Percentiles rank a stretch among this genome's conserved stretches.
phyloP scores from a whole-genome alignment of 345 rosid species.

The Punica granatum region DNA sequence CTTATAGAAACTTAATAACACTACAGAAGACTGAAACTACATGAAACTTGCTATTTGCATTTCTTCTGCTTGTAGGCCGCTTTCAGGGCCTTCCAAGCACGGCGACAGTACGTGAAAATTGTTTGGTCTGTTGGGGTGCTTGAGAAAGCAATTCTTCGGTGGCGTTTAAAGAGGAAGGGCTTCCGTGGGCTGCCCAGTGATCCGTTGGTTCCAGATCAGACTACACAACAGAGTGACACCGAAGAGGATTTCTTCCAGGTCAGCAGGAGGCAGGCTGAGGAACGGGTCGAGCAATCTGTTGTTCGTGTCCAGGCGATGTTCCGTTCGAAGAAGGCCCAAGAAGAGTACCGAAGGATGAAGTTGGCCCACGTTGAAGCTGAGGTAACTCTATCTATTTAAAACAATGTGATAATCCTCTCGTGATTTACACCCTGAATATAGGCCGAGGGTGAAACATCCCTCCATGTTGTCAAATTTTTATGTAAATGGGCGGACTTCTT shows the following conservation, averaged over 20 bases:
- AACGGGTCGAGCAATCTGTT: conserved; percentile 81
- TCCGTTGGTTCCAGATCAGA: conserved; percentile 11
- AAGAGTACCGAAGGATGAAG: conserved; percentile 86
- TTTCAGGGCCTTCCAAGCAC: conserved; percentile 75
- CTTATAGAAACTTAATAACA: neutral
- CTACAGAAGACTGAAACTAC: neutral
- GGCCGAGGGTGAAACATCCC: too few relatives aligned
- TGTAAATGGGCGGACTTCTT: too few relatives aligned
- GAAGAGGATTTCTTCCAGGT: conserved; percentile 72
- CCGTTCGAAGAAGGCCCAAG: conserved; percentile 91
- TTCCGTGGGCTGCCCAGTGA: conserved; percentile 56
- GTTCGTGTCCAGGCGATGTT: conserved; percentile 84
- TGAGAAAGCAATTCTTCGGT: conserved; percentile 82
- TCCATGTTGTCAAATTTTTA: too few relatives aligned
- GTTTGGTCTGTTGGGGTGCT: conserved; percentile 91
- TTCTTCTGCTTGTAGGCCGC: conserved; percentile 39
- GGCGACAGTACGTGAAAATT: conserved; percentile 76
- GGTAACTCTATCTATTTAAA: conserved; percentile 26
- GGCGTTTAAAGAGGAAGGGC: conserved; percentile 86
- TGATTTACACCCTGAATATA: too few relatives aligned
- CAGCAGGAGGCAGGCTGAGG: conserved; percentile 83
- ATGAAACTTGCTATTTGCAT: neutral
- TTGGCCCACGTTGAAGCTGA: conserved; percentile 49
- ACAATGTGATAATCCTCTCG: neutral
- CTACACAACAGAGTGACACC: conserved; percentile 25